phyloP scores from a whole-genome alignment of 139 green algal genomes.

The Dunaliella primolecta region DNA sequence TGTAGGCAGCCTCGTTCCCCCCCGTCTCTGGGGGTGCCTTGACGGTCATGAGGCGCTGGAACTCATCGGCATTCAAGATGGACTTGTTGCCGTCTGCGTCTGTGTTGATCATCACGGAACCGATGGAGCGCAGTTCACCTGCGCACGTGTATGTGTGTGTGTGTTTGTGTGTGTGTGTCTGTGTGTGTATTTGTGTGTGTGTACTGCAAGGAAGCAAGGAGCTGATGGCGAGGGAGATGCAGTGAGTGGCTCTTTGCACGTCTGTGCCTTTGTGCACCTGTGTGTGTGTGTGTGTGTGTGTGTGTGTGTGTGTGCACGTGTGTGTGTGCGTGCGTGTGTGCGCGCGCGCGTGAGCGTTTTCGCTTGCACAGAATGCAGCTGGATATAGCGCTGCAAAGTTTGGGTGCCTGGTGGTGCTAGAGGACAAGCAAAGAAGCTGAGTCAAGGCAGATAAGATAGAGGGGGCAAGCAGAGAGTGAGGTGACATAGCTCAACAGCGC shows the following conservation, averaged over 20 bases:
- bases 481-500: no score
- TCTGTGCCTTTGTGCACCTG: background rate
- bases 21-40: background rate
- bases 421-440: no score
- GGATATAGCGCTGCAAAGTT: no score
- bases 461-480: no score
- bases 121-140: conserved; percentile 16
- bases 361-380: no score
- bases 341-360: background rate
- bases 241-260: no score
- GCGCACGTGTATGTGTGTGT: background rate
- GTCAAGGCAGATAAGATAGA: no score
- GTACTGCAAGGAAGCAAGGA: no score
- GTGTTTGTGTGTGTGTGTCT: background rate
- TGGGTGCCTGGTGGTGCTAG: no score
- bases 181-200: background rate
- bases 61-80: conserved; percentile 18
- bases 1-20: background rate
- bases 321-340: background rate
- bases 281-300: background rate
- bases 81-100: conserved; percentile 12
- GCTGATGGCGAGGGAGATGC: no score
- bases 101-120: conserved; percentile 15
- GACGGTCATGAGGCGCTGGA: conserved; percentile 18
- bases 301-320: background rate